Conservation (phyloP, 306 rosid genomes). For the Castanopsis chinensis region DNA sequence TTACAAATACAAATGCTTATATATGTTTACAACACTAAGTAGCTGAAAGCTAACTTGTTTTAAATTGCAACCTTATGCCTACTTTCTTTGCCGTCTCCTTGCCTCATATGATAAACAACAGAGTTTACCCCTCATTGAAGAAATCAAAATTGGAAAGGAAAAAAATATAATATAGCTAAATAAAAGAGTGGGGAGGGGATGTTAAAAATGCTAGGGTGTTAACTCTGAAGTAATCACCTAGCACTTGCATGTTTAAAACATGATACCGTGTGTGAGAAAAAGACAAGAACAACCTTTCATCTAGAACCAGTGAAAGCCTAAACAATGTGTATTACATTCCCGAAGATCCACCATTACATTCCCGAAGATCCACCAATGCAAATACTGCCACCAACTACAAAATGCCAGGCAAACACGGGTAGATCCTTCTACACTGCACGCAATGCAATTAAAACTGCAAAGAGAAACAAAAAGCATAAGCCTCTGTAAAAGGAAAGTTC, state of each 20-base stretch:
- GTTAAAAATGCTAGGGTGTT: conserved; percentile 7
- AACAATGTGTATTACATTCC: conserved; percentile 19
- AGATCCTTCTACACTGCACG: conserved; percentile 52
- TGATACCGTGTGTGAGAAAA: conserved; percentile 19
- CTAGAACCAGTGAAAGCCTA: conserved; percentile 2
- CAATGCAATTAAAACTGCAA: conserved; percentile 68
- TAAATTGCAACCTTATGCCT: conserved; percentile 21
- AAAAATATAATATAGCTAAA: conserved; percentile 3
- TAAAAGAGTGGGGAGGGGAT: background rate
- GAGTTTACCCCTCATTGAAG: conserved; percentile 23
- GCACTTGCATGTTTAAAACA: conserved; percentile 11
- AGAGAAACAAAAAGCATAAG: conserved; percentile 26
- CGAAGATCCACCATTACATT: conserved; percentile 10
- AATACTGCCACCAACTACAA: conserved; percentile 21
- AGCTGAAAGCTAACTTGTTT: background rate
- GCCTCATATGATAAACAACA: conserved; percentile 23
- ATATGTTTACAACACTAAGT: background rate
- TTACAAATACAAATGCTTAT: background rate
- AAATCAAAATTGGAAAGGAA: conserved; percentile 3
- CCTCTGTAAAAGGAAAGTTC: background rate
- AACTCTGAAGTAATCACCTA: conserved; percentile 20
- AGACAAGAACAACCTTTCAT: conserved; percentile 18
- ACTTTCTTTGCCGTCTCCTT: conserved; percentile 15
- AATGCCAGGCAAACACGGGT: conserved; percentile 18
- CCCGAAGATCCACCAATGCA: conserved; percentile 7